Percentiles rank a stretch among this genome's conserved stretches.
Evolutionary conservation across 202 grass and related monocot species (phyloP).

Genomic region (Schoenoplectus tabernaemontani): DNA sequence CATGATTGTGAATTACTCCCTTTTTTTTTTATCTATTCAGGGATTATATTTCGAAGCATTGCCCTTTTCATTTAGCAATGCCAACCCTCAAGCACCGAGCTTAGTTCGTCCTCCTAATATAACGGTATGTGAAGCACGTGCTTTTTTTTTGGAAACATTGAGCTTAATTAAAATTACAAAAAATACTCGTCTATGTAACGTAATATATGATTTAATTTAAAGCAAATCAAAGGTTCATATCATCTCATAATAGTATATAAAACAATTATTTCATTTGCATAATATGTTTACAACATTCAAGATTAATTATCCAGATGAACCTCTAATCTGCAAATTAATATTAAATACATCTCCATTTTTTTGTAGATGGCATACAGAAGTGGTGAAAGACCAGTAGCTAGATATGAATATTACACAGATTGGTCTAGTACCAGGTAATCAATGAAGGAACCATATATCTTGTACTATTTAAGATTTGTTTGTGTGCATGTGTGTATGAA

Average conservation of each 20-base stretch:
- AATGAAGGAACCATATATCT: too few species aligned
- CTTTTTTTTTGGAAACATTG: neutral
- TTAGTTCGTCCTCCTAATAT: slow-evolving; percentile 1
- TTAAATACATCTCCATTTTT: neutral
- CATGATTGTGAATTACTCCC: neutral
- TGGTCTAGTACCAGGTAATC: slow-evolving; percentile 2
- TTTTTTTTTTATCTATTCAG: neutral
- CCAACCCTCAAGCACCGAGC: neutral
- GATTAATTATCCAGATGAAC: too few species aligned
- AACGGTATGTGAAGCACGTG: neutral
- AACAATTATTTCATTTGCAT: too few species aligned
- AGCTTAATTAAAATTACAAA: neutral
- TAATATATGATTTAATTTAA: neutral
- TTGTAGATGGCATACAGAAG: neutral
- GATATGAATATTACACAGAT: neutral
- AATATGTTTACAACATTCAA: too few species aligned
- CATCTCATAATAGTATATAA: too few species aligned
- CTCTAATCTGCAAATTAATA: too few species aligned
- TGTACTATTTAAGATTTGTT: too few species aligned
- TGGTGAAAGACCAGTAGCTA: neutral
- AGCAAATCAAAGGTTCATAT: neutral
- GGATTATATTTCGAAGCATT: neutral
- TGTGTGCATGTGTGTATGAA: too few species aligned
- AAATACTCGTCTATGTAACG: neutral
- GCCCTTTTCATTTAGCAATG: neutral